Conservation (phyloP, 495 filamentous ascomycete genomes). For the Tuber umbilicatum region DNA sequence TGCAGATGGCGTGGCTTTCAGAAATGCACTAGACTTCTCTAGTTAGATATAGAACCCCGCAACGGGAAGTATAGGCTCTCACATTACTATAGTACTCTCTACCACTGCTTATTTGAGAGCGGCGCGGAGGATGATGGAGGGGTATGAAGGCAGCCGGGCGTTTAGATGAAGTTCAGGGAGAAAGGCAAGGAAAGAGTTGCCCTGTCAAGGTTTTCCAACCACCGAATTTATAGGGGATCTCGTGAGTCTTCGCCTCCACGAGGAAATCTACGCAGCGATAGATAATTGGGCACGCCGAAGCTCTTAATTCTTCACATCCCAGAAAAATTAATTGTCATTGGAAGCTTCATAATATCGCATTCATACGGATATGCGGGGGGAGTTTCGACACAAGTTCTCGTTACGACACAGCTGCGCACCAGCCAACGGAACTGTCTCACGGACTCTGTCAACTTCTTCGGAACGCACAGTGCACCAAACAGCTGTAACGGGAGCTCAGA, state of each 20-base stretch:
- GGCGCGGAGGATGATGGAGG: slow-evolving; percentile 6
- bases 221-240: slow-evolving; percentile 35
- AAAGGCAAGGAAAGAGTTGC: slow-evolving; percentile 10
- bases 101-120: background rate
- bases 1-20: background rate
- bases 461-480: background rate
- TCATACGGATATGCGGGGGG: slow-evolving; percentile 1
- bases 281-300: background rate
- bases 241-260: background rate
- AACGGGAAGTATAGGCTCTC: background rate
- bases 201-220: slow-evolving; percentile 36
- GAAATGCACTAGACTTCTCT: background rate
- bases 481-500: background rate
- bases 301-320: background rate
- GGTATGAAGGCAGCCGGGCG: slow-evolving; percentile 29
- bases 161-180: slow-evolving; percentile 9
- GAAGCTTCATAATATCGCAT: slow-evolving; percentile 3
- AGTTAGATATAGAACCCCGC: background rate
- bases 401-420: background rate
- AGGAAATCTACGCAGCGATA: background rate
- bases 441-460: background rate
- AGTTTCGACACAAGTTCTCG: slow-evolving; percentile 1
- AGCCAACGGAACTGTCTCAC: background rate
- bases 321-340: background rate
- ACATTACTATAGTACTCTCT: background rate